Conservation (phyloP, 1,284 basidiomycete genomes). For the Filobasidium uniguttulatum region DNA sequence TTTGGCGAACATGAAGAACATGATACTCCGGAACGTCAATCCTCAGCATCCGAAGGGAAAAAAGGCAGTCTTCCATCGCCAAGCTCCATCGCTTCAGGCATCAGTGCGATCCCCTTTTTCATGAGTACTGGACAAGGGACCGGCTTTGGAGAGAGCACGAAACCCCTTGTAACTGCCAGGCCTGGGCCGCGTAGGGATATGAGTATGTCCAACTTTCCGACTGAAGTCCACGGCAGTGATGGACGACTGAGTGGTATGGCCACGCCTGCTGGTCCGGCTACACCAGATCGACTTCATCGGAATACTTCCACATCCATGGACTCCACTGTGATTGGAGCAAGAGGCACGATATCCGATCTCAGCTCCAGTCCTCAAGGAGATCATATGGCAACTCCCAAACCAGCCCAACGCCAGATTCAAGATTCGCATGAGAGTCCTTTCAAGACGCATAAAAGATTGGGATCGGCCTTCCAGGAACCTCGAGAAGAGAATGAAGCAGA, state of each 20-base stretch:
- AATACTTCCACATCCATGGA: too few relatives aligned
- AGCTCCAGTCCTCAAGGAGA: too few relatives aligned
- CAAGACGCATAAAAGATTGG: neutral
- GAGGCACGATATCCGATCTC: too few relatives aligned
- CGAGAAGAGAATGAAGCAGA: neutral
- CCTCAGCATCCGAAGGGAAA: neutral
- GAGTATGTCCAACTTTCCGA: slow-evolving; percentile 1
- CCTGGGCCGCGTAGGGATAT: neutral
- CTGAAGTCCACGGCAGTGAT: neutral
- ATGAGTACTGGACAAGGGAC: too few relatives aligned
- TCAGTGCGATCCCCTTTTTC: neutral
- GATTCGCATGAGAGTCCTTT: too few relatives aligned
- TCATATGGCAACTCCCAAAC: too few relatives aligned
- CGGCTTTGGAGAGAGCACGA: neutral
- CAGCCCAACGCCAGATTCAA: too few relatives aligned
- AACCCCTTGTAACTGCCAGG: neutral
- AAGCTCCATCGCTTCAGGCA: neutral
- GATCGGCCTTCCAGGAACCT: neutral
- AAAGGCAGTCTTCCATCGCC: neutral
- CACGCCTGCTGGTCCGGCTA: neutral
- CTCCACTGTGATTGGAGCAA: too few relatives aligned
- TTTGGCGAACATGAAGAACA: neutral
- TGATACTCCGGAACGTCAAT: neutral
- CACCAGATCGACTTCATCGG: too few relatives aligned
- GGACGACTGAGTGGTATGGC: neutral